A percentile compares a stretch with the other conserved stretches of the same genome.
Conservation (phyloP, 1,284 basidiomycete species). For the Trichosporon sp. region DNA sequence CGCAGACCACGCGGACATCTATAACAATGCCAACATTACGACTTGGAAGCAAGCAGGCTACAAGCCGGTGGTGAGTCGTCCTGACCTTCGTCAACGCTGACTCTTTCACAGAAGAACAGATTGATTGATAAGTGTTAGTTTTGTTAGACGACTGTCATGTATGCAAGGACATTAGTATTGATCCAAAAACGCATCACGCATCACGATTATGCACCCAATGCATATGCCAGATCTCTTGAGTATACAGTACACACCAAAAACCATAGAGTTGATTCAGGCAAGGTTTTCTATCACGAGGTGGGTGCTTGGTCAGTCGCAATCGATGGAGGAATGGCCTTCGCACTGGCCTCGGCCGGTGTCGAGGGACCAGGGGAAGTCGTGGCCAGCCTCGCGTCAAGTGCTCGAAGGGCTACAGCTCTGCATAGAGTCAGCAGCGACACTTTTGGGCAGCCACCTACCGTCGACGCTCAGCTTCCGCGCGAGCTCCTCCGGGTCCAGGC, state of each 20-base stretch:
- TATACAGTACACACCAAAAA: not conserved
- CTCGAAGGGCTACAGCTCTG: slow-evolving; percentile 90
- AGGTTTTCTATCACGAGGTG: not conserved
- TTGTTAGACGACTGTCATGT: slow-evolving; percentile 12
- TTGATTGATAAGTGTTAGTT: slow-evolving; percentile 29
- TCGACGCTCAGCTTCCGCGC: slow-evolving; percentile 90
- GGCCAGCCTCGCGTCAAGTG: slow-evolving; percentile 88
- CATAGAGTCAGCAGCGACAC: slow-evolving; percentile 11
- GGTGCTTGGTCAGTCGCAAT: not conserved
- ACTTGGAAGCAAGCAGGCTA: slow-evolving; percentile 46
- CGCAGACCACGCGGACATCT: slow-evolving; percentile 42
- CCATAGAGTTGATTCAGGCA: not conserved
- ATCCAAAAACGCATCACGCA: not conserved
- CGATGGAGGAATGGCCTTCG: not conserved
- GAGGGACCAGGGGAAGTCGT: slow-evolving; percentile 32
- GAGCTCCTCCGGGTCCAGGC: slow-evolving; percentile 77
- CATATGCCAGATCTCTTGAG: not conserved
- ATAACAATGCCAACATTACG: slow-evolving; percentile 50
- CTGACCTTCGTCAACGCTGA: not conserved
- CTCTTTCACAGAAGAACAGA: slow-evolving; percentile 32
- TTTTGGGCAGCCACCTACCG: slow-evolving; percentile 60
- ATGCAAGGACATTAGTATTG: slow-evolving; percentile 26
- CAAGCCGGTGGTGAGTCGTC: slow-evolving; percentile 44
- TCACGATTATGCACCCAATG: not conserved
- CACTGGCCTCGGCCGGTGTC: slow-evolving; percentile 10